A percentile compares a stretch with the other conserved stretches of the same genome.
phyloP scores from a whole-genome alignment of 2,329 filamentous ascomycete species.

The Ambrosiella xylebori region DNA sequence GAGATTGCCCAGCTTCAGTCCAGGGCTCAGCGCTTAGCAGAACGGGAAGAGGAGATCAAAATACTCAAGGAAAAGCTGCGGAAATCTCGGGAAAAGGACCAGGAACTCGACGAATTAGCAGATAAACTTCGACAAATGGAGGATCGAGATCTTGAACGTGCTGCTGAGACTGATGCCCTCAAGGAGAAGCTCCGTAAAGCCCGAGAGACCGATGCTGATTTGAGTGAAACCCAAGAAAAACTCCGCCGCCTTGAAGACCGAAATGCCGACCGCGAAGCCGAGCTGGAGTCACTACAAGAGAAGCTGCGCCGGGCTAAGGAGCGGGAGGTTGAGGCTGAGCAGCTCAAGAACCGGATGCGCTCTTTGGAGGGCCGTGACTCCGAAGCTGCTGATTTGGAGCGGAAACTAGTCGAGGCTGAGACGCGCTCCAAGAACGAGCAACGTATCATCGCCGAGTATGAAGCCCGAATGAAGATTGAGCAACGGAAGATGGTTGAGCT shows the following conservation, averaged over 20 bases:
- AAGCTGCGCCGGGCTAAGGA: conserved; percentile 9
- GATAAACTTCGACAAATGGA: conserved; percentile 5
- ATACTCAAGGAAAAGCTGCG: conserved; percentile 7
- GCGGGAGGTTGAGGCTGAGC: conserved; percentile 9
- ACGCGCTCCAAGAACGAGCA: conserved; percentile 41
- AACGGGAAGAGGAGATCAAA: conserved; percentile 8
- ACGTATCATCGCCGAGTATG: conserved; percentile 33
- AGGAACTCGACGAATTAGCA: conserved; percentile 2
- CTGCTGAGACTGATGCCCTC: conserved; percentile 8
- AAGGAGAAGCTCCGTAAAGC: conserved; percentile 8
- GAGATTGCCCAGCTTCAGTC: conserved; percentile 6
- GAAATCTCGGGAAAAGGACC: neutral
- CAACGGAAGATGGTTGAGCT: conserved; percentile 35
- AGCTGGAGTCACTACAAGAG: conserved; percentile 5
- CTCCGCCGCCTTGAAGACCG: conserved; percentile 4
- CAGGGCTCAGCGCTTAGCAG: conserved; percentile 5
- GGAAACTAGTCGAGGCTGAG: conserved; percentile 29
- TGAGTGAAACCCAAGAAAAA: conserved; percentile 7
- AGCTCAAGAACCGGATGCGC: conserved; percentile 4
- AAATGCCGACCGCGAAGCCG: conserved; percentile 6
- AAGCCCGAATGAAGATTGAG: conserved; percentile 41
- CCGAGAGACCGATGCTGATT: neutral
- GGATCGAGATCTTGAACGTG: conserved; percentile 4
- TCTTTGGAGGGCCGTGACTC: conserved; percentile 6
- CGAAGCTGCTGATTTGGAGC: conserved; percentile 24